These are phyloP conservation scores for Candida mesenterica DNA, from an alignment of 1,139 yeast genomes.

Conservation along the genomic window DNA sequence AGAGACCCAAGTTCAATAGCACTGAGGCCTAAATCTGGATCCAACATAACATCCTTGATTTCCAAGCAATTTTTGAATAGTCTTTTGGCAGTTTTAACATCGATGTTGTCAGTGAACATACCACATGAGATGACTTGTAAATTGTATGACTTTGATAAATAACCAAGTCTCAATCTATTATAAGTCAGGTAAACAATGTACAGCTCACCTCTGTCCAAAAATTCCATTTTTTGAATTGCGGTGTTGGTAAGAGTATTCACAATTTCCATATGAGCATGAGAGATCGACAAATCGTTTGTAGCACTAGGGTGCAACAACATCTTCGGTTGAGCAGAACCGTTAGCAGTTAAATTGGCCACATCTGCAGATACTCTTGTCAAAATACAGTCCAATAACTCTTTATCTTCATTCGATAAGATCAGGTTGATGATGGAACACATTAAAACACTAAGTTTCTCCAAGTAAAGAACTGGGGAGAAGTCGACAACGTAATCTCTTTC, in stretches of 20 bases:
- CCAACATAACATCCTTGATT: slow-evolving; percentile 44
- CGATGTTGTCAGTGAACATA: slow-evolving; percentile 39
- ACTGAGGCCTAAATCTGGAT: slow-evolving; percentile 45
- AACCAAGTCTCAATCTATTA: slow-evolving; percentile 39
- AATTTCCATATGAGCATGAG: slow-evolving; percentile 16
- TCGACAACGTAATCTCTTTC: slow-evolving; percentile 33
- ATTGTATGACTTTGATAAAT: slow-evolving; percentile 38
- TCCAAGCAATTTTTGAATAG: slow-evolving; percentile 40
- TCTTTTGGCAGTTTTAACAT: slow-evolving; percentile 29
- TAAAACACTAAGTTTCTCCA: slow-evolving; percentile 43
- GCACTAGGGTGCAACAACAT: slow-evolving; percentile 6
- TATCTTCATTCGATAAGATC: slow-evolving; percentile 25
- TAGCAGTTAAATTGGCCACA: slow-evolving; percentile 2
- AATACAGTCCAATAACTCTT: slow-evolving; percentile 31
- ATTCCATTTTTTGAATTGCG: slow-evolving; percentile 41
- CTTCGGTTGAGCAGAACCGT: slow-evolving; percentile 2
- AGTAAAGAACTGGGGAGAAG: slow-evolving; percentile 43
- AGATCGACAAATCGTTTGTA: slow-evolving; percentile 7
- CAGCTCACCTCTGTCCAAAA: slow-evolving; percentile 45
- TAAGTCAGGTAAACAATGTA: slow-evolving; percentile 44
- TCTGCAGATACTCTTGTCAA: slow-evolving; percentile 28
- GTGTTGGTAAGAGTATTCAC: slow-evolving; percentile 32
- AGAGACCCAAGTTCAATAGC: slow-evolving; percentile 56
- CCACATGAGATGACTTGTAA: slow-evolving; percentile 47
- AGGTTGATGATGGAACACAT: slow-evolving; percentile 32